Evolutionary conservation across 306 rosid genomes (phyloP), one percentile per base, ranked within the genome.

Genomic region (Alnus glutinosa): DNA sequence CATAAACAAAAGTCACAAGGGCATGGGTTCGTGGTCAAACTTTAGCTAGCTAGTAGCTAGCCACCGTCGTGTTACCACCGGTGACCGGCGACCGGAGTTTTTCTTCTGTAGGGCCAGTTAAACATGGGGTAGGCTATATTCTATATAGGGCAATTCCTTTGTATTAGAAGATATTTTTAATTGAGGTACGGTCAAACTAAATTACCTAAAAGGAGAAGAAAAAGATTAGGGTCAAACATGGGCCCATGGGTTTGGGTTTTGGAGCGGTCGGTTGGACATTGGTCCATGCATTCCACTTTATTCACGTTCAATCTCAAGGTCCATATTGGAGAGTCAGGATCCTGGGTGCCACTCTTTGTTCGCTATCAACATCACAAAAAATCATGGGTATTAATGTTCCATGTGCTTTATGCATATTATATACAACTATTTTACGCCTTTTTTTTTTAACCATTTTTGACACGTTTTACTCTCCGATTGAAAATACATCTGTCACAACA

Each of bases 1-100:
- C 81, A 50, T 59, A 49, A 49, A 66, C 77, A 75, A 46, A 80
- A 78, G 85, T 86, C 93, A 86, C 88, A 87, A 83, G 84, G 82
- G 55, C 67, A 73, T 79, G 51, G 67, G 72, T 72, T 79, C 15
- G 19, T 50, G 85, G 96, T 87, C 90, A 84, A 89, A 79, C 62
- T 23, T 87, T 88, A 72, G 52, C 51, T 88, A 72, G 52, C 51
- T 28, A 68, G 84, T 88, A 72, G 52, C 51, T 88, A 72, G 52
- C 51, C 48, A 68, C 49, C 34, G 42, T 4, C 72, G 72, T 83
- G 86, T 79, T 83, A 66, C 76, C 79, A 11, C 77, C 59, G 51
- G 79, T 81, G 79, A 83, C 83, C 82, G 74, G 28, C 28, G 78
- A 79, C 49, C 7, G 46, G 46, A 42, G 46, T 78, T 74, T 76